These are phyloP conservation scores for Ephemerocybe angulata DNA, from an alignment of 768 basidiomycete species.

Conservation along the genomic window DNA sequence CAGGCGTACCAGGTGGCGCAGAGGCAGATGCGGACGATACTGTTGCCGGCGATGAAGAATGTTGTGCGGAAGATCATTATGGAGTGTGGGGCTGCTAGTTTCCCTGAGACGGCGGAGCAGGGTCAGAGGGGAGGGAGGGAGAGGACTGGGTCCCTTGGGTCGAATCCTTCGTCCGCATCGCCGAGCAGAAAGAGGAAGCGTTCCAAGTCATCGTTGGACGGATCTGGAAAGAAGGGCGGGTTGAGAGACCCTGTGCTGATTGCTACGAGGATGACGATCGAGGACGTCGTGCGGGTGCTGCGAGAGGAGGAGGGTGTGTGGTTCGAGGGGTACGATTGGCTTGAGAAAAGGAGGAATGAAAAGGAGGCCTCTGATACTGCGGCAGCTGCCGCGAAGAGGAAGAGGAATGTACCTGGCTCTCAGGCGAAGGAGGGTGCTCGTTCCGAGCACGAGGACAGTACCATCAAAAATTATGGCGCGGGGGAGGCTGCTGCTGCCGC, in stretches of 20 bases:
- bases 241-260: conserved; percentile 53
- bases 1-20: conserved; percentile 56
- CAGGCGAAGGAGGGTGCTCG: neutral
- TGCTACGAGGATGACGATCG: conserved; percentile 52
- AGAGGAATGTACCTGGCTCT: conserved; percentile 35
- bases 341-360: conserved; percentile 44
- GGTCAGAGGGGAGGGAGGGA: neutral
- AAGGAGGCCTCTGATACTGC: conserved; percentile 15
- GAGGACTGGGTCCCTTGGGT: neutral
- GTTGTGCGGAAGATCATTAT: conserved; percentile 63
- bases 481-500: conserved; percentile 40
- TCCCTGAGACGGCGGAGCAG: neutral
- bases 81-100: conserved; percentile 46
- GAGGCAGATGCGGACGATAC: conserved; percentile 54
- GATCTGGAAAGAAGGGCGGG: conserved; percentile 7
- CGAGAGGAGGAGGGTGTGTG: conserved; percentile 62
- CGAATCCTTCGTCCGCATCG: neutral
- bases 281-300: conserved; percentile 57
- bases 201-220: neutral
- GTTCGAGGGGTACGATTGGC: conserved; percentile 74
- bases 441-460: conserved; percentile 34
- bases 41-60: conserved; percentile 66
- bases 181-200: neutral
- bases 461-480: neutral
- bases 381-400: conserved; percentile 15